A percentile compares a stretch with the other conserved stretches of the same genome.
phyloP scores from a whole-genome alignment of 345 rosid genomes.

The Eutrema yunnanense region DNA sequence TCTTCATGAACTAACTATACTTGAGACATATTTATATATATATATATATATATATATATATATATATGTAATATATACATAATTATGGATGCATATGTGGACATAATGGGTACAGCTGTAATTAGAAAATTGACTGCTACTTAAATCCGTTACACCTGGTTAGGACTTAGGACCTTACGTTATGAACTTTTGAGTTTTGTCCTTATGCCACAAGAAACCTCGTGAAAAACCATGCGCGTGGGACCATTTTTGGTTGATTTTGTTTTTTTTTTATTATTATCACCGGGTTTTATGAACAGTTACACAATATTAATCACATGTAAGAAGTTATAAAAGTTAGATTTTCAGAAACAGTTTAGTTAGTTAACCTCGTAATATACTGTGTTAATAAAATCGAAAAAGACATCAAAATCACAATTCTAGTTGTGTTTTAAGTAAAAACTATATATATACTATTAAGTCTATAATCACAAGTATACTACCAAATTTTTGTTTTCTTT shows the following conservation, averaged over 20 bases:
- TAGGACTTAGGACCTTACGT: neutral
- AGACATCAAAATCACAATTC: neutral
- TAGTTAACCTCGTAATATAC: neutral
- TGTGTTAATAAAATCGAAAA: neutral
- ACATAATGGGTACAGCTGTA: slow-evolving; percentile 16
- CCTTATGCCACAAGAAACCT: slow-evolving; percentile 16
- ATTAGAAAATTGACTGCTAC: slow-evolving; percentile 3
- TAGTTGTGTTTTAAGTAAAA: neutral
- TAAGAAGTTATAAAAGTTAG: neutral
- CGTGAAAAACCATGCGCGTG: slow-evolving; percentile 20
- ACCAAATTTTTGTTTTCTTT: neutral
- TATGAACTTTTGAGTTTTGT: slow-evolving; percentile 19
- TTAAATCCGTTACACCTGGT: slow-evolving; percentile 12
- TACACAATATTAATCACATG: neutral
- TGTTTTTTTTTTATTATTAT: neutral
- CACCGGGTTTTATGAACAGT: slow-evolving; percentile 2
- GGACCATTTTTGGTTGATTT: slow-evolving; percentile 13
- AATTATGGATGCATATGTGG: neutral
- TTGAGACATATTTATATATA: neutral
- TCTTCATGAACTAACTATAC: slow-evolving; percentile 9
- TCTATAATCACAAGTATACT: neutral
- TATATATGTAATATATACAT: neutral
- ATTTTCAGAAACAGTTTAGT: neutral
- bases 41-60: neutral
- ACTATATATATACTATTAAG: neutral